A percentile compares a stretch with the other conserved stretches of the same genome.
Conservation (phyloP, 371 early-diverging fungal species). For the Enterospora canceri region DNA sequence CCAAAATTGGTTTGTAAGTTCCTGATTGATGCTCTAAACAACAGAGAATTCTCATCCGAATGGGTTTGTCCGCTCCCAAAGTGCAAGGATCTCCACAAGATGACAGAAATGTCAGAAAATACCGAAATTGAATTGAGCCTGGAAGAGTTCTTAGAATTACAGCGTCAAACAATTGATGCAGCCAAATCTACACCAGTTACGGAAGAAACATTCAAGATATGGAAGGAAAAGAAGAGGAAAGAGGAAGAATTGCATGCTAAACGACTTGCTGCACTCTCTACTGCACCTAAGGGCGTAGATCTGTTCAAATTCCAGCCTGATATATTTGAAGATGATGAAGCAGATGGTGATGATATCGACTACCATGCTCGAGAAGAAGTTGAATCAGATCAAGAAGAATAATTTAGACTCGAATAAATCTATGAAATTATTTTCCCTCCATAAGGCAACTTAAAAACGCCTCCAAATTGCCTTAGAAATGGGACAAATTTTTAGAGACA, state of each 20-base stretch:
- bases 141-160: slow-evolving; percentile 48
- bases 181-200: slow-evolving; percentile 80
- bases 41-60: slow-evolving; percentile 85
- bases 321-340: slow-evolving; percentile 65
- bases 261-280: slow-evolving; percentile 59
- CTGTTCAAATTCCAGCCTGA: slow-evolving; percentile 89
- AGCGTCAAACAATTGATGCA: slow-evolving; percentile 77
- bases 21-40: slow-evolving; percentile 92
- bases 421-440: not conserved
- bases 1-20: slow-evolving; percentile 79
- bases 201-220: slow-evolving; percentile 73
- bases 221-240: slow-evolving; percentile 76
- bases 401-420: not conserved
- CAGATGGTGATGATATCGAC: slow-evolving; percentile 54
- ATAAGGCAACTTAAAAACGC: not conserved
- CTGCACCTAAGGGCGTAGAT: slow-evolving; percentile 65
- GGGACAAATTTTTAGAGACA: slow-evolving; percentile 50
- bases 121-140: slow-evolving; percentile 35
- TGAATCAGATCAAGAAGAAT: slow-evolving; percentile 26
- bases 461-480: slow-evolving; percentile 18
- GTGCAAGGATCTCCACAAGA: slow-evolving; percentile 43
- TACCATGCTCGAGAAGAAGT: slow-evolving; percentile 42
- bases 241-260: slow-evolving; percentile 72
- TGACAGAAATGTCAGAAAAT: slow-evolving; percentile 37
- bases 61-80: slow-evolving; percentile 79